Percentiles rank a stretch among this genome's conserved stretches.
Evolutionary conservation across 129 eudicot genomes (phyloP).

Genomic region (Flaveria brownii): DNA sequence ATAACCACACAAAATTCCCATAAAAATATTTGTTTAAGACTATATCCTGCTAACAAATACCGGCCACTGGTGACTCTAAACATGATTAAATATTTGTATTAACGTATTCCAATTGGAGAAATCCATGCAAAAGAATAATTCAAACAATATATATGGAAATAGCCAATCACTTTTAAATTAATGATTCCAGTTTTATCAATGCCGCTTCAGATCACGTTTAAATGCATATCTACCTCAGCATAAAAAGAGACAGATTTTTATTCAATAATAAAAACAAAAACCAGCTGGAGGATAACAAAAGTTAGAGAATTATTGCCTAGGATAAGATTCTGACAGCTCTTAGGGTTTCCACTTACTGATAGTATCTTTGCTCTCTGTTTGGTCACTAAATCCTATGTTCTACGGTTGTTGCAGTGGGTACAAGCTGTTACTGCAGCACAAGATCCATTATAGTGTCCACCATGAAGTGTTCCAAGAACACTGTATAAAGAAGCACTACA

Average conservation of each 20-base stretch:
- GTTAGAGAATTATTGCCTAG: constrained; percentile 28
- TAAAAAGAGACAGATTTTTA: constrained; percentile 10
- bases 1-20: too few relatives aligned
- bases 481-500: too few relatives aligned
- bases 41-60: too few relatives aligned
- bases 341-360: constrained; percentile 24
- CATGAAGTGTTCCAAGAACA: not conserved
- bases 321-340: constrained; percentile 29
- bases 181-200: constrained; percentile 13
- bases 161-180: not conserved
- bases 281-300: constrained; percentile 29
- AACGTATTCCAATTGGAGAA: too few relatives aligned
- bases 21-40: too few relatives aligned
- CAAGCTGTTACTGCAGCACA: not conserved
- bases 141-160: not conserved
- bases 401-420: not conserved
- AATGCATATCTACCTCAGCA: constrained; percentile 12
- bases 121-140: not conserved
- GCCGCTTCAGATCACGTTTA: constrained; percentile 20
- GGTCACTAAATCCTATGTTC: not conserved
- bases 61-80: too few relatives aligned
- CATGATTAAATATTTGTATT: too few relatives aligned
- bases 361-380: not conserved
- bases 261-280: constrained; percentile 21
- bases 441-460: not conserved